Conservation (phyloP, 495 filamentous ascomycete genomes). For the Sporormia fimetaria region DNA sequence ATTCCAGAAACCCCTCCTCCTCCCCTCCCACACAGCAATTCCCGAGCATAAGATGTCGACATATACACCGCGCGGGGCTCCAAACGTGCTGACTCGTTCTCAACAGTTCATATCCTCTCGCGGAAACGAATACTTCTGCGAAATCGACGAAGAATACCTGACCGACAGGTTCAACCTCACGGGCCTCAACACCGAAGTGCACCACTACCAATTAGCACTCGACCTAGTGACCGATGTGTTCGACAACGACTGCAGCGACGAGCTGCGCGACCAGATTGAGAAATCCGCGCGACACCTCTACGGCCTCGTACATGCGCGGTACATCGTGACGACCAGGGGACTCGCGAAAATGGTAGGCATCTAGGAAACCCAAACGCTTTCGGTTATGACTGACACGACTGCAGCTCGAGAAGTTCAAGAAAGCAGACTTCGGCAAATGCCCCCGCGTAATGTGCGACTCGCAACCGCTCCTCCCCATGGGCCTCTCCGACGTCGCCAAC, state of each 20-base stretch:
- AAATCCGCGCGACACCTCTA: conserved; percentile 95
- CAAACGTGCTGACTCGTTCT: conserved; percentile 7
- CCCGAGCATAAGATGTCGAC: too few relatives aligned
- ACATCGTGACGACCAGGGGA: conserved; percentile 92
- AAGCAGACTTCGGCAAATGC: conserved; percentile 95
- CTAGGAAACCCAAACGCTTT: conserved; percentile 2
- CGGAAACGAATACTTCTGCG: conserved; percentile 98
- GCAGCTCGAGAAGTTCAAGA: conserved; percentile 97
- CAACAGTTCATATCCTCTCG: conserved; percentile 87
- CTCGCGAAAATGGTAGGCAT: conserved; percentile 83
- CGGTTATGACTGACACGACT: conserved; percentile 3
- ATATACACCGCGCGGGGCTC: too few relatives aligned
- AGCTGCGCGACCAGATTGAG: conserved; percentile 94
- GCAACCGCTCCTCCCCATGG: conserved; percentile 86
- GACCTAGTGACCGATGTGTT: conserved; percentile 99
- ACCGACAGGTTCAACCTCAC: conserved; percentile 98
- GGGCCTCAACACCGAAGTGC: conserved; percentile 90
- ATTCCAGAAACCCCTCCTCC: too few relatives aligned
- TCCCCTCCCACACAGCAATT: too few relatives aligned
- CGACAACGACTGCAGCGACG: conserved; percentile 96
- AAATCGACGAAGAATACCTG: conserved; percentile 97
- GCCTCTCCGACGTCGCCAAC: conserved; percentile 75
- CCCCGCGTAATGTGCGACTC: conserved; percentile 87
- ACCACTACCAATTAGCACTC: conserved; percentile 97
- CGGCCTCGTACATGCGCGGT: conserved; percentile 89